Evolutionary conservation across 2,329 filamentous ascomycete species (phyloP).

Genomic region (Daldinia sp.): DNA sequence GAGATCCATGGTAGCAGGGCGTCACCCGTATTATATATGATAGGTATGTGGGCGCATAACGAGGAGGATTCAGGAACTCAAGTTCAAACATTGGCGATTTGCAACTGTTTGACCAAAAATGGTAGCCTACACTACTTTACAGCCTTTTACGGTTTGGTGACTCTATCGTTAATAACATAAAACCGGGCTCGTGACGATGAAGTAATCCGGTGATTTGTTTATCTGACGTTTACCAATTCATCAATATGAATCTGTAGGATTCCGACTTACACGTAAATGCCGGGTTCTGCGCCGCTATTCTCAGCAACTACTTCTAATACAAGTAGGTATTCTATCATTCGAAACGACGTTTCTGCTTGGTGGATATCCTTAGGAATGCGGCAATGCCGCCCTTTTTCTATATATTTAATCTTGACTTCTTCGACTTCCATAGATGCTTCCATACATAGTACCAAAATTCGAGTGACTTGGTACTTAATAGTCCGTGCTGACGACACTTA

Average conservation of each 20-base stretch:
- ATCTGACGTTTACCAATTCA: not conserved
- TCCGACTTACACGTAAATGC: conserved; percentile 4
- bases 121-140: conserved; percentile 11
- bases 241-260: conserved; percentile 25
- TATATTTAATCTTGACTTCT: conserved; percentile 3
- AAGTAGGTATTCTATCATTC: conserved; percentile 15
- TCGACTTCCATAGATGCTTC: conserved; percentile 5
- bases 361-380: conserved; percentile 18
- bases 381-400: conserved; percentile 14
- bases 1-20: not conserved
- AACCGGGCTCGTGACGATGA: conserved; percentile 2
- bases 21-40: conserved; percentile 4
- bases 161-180: not conserved
- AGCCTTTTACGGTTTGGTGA: not conserved
- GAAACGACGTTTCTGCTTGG: conserved; percentile 5
- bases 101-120: conserved; percentile 12
- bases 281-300: conserved; percentile 8
- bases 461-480: not conserved
- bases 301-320: not conserved
- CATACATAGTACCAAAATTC: not conserved
- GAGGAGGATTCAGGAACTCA: conserved; percentile 29
- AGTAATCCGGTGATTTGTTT: conserved; percentile 1
- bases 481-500: not conserved
- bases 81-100: conserved; percentile 29
- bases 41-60: conserved; percentile 2